phyloP scores from a whole-genome alignment of 768 basidiomycete genomes.

The Pisolithus tinctorius region DNA sequence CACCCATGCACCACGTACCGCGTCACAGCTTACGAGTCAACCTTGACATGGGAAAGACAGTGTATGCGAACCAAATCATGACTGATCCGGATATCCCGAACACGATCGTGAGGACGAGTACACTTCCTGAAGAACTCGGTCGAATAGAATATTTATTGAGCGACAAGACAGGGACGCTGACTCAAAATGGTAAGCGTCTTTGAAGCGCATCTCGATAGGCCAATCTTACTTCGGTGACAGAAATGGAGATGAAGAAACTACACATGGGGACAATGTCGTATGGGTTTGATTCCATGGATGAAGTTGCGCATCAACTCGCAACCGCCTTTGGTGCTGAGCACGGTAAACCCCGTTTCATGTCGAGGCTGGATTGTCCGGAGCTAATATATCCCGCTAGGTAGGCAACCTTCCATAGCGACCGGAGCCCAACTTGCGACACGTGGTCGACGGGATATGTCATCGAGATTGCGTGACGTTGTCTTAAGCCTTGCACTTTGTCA shows the following conservation, averaged over 20 bases:
- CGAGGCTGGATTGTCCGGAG: background rate
- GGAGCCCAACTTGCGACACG: slow-evolving; percentile 79
- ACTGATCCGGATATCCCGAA: slow-evolving; percentile 87
- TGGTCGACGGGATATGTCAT: slow-evolving; percentile 91
- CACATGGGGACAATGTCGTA: slow-evolving; percentile 99
- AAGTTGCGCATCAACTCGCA: slow-evolving; percentile 88
- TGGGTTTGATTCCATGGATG: slow-evolving; percentile 97
- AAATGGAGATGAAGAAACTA: slow-evolving; percentile 99
- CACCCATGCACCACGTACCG: background rate
- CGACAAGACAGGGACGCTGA: slow-evolving; percentile 97
- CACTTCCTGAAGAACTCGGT: slow-evolving; percentile 93
- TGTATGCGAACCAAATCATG: slow-evolving; percentile 95
- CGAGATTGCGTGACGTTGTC: slow-evolving; percentile 87
- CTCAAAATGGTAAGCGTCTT: slow-evolving; percentile 76
- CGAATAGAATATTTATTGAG: slow-evolving; percentile 93
- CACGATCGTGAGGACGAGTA: slow-evolving; percentile 96
- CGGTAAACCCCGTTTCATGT: slow-evolving; percentile 26
- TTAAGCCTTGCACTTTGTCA: slow-evolving; percentile 92
- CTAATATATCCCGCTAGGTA: slow-evolving; percentile 24
- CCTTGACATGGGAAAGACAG: slow-evolving; percentile 98
- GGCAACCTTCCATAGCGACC: slow-evolving; percentile 57
- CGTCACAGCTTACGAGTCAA: slow-evolving; percentile 86
- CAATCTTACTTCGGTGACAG: slow-evolving; percentile 33
- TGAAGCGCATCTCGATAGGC: background rate
- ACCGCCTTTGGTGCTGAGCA: slow-evolving; percentile 73